These are phyloP conservation scores for Rhizoctonia solani DNA, from an alignment of 1,284 basidiomycete species.

Conservation along the genomic window DNA sequence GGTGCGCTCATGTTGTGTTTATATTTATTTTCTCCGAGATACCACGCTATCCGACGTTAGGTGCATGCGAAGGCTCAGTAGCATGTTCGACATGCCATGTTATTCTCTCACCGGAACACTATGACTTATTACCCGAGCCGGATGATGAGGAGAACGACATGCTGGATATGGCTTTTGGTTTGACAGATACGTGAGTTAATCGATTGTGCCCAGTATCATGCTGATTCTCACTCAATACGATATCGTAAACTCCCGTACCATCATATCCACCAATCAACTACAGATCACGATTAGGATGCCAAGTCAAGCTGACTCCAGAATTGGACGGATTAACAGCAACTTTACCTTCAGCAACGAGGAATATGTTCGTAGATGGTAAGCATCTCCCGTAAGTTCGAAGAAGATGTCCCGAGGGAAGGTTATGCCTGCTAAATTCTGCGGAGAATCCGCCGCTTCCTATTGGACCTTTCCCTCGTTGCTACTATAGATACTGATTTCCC, in stretches of 20 bases:
- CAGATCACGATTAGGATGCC: constrained; percentile 65
- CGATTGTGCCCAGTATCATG: background rate
- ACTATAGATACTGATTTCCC: background rate
- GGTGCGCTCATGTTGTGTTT: constrained; percentile 58
- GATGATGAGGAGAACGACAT: constrained; percentile 98
- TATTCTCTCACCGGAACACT: constrained; percentile 81
- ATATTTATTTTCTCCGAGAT: too few relatives aligned
- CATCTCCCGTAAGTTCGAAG: background rate
- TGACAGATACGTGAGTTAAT: constrained; percentile 83
- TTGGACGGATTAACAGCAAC: constrained; percentile 86
- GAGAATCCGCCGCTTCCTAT: background rate
- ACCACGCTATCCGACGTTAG: too few relatives aligned
- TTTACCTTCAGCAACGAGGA: constrained; percentile 90
- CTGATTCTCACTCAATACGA: too few relatives aligned
- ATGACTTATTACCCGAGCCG: constrained; percentile 86
- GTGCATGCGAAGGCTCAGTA: constrained; percentile 94
- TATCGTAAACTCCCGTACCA: too few relatives aligned
- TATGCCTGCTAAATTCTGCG: too few relatives aligned
- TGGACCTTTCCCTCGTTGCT: background rate
- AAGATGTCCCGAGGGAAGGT: background rate
- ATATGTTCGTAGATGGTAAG: constrained; percentile 94
- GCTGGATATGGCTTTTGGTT: constrained; percentile 96
- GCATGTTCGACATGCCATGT: constrained; percentile 99
- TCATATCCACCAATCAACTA: background rate
- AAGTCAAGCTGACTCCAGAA: constrained; percentile 82